Base-by-base conservation (phyloP, 352 stramenopile species). In the Globisporangium viniferum region DNA sequence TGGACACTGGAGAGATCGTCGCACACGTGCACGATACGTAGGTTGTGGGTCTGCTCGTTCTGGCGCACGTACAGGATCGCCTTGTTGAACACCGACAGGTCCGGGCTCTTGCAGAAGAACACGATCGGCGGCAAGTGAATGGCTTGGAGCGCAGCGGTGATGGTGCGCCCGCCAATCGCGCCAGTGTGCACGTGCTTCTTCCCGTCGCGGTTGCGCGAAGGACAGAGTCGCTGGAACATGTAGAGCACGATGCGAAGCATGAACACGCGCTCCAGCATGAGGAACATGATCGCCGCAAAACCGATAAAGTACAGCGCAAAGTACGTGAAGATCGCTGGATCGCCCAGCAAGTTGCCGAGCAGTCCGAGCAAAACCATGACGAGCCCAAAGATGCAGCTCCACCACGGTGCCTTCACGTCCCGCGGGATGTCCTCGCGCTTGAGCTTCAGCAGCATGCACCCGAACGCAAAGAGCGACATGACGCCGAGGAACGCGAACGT, bases 11-110 rank as follows among this genome's bases (percentile, higher is more conserved):
- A 64, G 14, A 76, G 46, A 46, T 80, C 75, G 54, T 86, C 78
- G 55, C 79, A 87, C 55, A 94, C 79, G 74, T 98, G 92, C 12
- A 98, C 89, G 41, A 98, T 81, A 55, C 93, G 81, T 36, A 98
- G 77, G 61, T 93, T 95, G 76, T 96, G 88, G 35, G 92, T 98
- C 68, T 98, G 89, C 54, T 95, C 88, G 73, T 98, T 98, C 58
- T 90, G 82, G 29, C 87, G 86, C 51, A 98, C 92, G 70, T 98
- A 98, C 3, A 98, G 73, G 61, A 98, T 93, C 2, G 93, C 93
- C 71, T 98, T 98, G 78, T 98, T 98, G 44, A 98, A 74, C 44
- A 97, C 66, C 41, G 92, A 80, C 5, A 98, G 71, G 68, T 97
- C 80, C 3, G 90, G 84, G 3, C 77, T 67, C 77, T 98, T 98